Base-by-base conservation (phyloP, 768 basidiomycete genomes). In the Rhodotorula babjevae region DNA sequence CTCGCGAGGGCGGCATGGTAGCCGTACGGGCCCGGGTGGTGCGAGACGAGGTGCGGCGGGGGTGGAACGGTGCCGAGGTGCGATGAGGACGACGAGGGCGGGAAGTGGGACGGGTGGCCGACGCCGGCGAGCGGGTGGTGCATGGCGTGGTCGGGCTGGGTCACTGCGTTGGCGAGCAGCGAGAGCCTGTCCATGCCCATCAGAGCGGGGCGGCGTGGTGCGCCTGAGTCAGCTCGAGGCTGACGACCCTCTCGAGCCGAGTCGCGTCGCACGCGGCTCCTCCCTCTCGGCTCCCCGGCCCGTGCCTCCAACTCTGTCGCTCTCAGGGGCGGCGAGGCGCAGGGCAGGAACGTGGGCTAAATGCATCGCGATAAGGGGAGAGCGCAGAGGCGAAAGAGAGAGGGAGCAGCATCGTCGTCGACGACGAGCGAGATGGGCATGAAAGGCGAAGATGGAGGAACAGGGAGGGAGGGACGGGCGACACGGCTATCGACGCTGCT, bases 81-180 rank as follows among this genome's bases (percentile, higher is more conserved):
- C 42, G 42, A 14, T 14, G 42, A 42, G 42, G 9, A 3, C 44
- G 69, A 60, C 9, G 57, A 15, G 55, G 44, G 56, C 23, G 49
- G 49, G 18, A 25, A 21, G 3, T 40, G 33, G 10, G 47, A 15
- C 10, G 23, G 53, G 21, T 65, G 50, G 0, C 71, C 71, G 15
- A 72, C 66, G 14, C 71, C 71, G 19, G 42, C 40, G 46, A 72
- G 66, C 19, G 66, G 71, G 36, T 72, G 66, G 12, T 21, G 40
- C 47, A 23, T 27, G n/a, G n/a, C 33, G 12, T 16, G 9, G 12
- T 21, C 19, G 10, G 61, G 31, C 49, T 63, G 49, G 42, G 63
- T 67, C 3, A 29, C 29, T 15, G 57, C 55, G 6, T 23, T 23
- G 10, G 65, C 65, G 21, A 65, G 65, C 25, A 58, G 31, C 9